A percentile compares a stretch with the other conserved stretches of the same genome.
Conservation (phyloP, 352 stramenopile species). For the Phytophthora sp. region DNA sequence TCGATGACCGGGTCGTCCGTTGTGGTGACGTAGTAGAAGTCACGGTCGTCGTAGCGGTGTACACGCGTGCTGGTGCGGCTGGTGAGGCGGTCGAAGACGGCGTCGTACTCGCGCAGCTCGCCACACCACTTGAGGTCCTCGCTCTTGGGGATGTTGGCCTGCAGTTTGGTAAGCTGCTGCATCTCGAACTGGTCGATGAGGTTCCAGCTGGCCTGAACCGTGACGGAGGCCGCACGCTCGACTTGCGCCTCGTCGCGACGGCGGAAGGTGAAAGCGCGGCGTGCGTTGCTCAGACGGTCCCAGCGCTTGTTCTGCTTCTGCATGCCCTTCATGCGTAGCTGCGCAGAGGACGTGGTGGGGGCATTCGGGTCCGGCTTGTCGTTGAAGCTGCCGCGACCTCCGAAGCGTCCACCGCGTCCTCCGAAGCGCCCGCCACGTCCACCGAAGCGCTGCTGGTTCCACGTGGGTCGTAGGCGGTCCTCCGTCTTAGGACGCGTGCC, state of each 20-base stretch:
- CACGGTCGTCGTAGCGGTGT: constrained; percentile 86
- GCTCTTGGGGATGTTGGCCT: constrained; percentile 85
- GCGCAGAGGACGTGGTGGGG: constrained; percentile 50
- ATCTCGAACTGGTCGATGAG: constrained; percentile 98
- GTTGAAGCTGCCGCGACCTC: constrained; percentile 36
- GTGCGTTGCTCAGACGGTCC: constrained; percentile 79
- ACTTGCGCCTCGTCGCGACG: constrained; percentile 75
- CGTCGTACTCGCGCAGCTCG: constrained; percentile 95
- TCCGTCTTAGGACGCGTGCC: constrained; percentile 75
- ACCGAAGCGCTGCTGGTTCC: constrained; percentile 88
- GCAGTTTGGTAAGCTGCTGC: constrained; percentile 93
- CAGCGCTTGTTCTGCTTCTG: constrained; percentile 90
- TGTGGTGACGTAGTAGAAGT: constrained; percentile 97
- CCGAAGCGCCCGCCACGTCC: constrained; percentile 52
- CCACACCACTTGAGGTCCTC: constrained; percentile 96
- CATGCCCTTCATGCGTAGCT: constrained; percentile 84
- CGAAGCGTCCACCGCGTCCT: constrained; percentile 32
- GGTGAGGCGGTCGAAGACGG: constrained; percentile 94
- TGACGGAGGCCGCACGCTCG: constrained; percentile 90
- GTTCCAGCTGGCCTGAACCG: constrained; percentile 92
- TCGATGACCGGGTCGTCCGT: constrained; percentile 97
- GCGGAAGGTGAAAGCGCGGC: constrained; percentile 67
- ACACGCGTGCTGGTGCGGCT: constrained; percentile 84
- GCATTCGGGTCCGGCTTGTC: constrained; percentile 54
- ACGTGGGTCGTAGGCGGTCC: constrained; percentile 80